Base-by-base conservation (phyloP, 306 rosid species). In the Sindora glabra region DNA sequence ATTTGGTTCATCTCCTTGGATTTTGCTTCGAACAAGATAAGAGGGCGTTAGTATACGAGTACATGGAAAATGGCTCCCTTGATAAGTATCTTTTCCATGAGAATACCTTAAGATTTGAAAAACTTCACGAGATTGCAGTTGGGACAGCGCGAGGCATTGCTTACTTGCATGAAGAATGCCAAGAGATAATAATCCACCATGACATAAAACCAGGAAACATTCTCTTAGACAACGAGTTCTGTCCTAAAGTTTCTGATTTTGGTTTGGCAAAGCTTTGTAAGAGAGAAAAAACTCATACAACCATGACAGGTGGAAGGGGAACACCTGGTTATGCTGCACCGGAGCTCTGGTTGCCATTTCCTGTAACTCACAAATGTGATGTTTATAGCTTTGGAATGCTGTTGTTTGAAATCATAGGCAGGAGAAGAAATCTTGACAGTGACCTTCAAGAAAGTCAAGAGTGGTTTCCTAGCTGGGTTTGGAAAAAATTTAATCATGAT, bases 321-420 rank as follows among this genome's bases (percentile, higher is more conserved):
- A 77, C 74, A 0, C 74, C 74, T 0, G 81, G 81, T 14, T 77
- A 77, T 44, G 65, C 74, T 1, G 77, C 81, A 1, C 77, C 77
- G 3, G 81, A 77, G 46, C 65, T 77, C 14, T 49, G 76, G 74
- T 48, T 48, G 62, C 73, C 76, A 23, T 71, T 47, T 61, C 77
- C 55, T 0, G 37, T 71, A 10, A 71, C 77, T 3, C 71, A 77
- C 16, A 77, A 71, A 68, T 71, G 78, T 1, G 82, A 77, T 41
- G 74, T 77, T 4, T 77, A 55, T 5, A 77, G 77, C 42, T 77
- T 77, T 6, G 77, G 74, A 5, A 77, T 77, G 74, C 46, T 71
- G 4, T 56, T 77, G 30, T 77, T 77, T 10, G 74, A 71, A 36
- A 62, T 77, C 15, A 21, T 62, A 2, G 77, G 81, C 1, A 50